Conservation (phyloP, 2,329 filamentous ascomycete genomes). For the Cercospora sp. region DNA sequence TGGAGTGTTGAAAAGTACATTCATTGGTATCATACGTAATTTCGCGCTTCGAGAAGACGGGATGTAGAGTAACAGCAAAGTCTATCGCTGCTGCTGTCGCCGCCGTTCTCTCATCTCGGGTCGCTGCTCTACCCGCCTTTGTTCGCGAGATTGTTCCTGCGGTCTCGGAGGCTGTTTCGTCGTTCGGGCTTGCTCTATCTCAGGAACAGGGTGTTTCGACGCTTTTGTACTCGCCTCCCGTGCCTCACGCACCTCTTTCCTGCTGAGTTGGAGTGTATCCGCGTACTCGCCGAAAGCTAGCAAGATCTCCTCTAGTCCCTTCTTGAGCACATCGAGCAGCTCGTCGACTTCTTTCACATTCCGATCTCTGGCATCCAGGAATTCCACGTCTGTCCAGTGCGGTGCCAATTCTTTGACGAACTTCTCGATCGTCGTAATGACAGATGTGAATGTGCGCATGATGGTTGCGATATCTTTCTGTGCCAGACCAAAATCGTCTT, state of each 20-base stretch:
- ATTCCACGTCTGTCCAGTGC: constrained; percentile 78
- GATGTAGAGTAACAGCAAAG: background rate
- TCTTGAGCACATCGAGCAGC: constrained; percentile 64
- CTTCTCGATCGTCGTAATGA: constrained; percentile 67
- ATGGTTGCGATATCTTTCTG: constrained; percentile 75
- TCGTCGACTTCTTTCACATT: constrained; percentile 66
- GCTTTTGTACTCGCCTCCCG: constrained; percentile 53
- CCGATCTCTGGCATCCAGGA: constrained; percentile 49
- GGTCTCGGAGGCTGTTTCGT: background rate
- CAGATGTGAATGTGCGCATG: constrained; percentile 68
- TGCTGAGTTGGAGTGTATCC: constrained; percentile 66
- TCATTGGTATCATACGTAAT: constrained; percentile 13
- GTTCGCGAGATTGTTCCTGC: background rate
- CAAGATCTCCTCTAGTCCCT: constrained; percentile 65
- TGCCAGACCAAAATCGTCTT: constrained; percentile 86
- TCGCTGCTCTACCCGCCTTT: background rate
- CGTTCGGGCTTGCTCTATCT: constrained; percentile 1
- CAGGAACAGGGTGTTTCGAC: background rate
- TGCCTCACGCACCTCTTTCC: constrained; percentile 71
- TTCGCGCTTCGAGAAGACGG: background rate
- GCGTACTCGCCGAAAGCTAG: constrained; percentile 73
- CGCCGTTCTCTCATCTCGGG: constrained; percentile 12
- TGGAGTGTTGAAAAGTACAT: background rate
- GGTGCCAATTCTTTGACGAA: constrained; percentile 61
- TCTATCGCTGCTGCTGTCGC: constrained; percentile 1